Conservation (phyloP, 805 yeast genomes). For the Ogataea trehaloabstinens region DNA sequence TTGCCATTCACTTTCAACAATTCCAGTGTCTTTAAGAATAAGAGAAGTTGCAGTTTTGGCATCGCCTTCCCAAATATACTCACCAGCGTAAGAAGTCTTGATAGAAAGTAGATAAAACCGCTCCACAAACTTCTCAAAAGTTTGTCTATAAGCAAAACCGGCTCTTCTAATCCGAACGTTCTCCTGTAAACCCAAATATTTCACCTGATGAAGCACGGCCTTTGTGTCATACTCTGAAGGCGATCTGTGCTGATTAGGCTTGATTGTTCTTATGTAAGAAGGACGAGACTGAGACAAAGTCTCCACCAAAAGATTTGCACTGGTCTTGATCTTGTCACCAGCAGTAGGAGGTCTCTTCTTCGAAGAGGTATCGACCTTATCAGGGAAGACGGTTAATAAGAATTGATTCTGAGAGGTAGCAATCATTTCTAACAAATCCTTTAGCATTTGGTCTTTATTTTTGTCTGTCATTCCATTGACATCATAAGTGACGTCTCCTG, state of each 20-base stretch:
- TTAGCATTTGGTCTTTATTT: slow-evolving; percentile 90
- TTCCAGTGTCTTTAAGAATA: slow-evolving; percentile 53
- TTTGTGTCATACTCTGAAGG: slow-evolving; percentile 85
- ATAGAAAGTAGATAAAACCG: slow-evolving; percentile 86
- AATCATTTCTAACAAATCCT: slow-evolving; percentile 79
- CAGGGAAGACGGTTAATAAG: slow-evolving; percentile 59
- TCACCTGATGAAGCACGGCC: slow-evolving; percentile 93
- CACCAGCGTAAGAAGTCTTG: slow-evolving; percentile 88
- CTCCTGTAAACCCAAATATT: slow-evolving; percentile 93
- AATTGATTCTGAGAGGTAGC: slow-evolving; percentile 69
- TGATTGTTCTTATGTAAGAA: slow-evolving; percentile 94
- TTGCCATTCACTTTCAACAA: slow-evolving; percentile 82
- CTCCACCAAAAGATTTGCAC: slow-evolving; percentile 88
- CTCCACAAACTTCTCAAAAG: slow-evolving; percentile 94
- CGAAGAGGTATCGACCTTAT: slow-evolving; percentile 59
- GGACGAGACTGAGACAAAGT: slow-evolving; percentile 91
- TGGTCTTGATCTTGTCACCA: slow-evolving; percentile 85
- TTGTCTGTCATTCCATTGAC: slow-evolving; percentile 90
- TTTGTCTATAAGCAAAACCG: slow-evolving; percentile 96
- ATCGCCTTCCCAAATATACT: slow-evolving; percentile 58
- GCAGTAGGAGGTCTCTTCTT: slow-evolving; percentile 92
- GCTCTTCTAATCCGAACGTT: slow-evolving; percentile 97
- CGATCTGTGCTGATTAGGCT: slow-evolving; percentile 91
- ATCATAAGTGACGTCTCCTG: slow-evolving; percentile 97
- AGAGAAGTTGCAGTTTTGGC: slow-evolving; percentile 50